phyloP scores from a whole-genome alignment of 169 alveolate genomes.

The Perkinsus chesapeaki region DNA sequence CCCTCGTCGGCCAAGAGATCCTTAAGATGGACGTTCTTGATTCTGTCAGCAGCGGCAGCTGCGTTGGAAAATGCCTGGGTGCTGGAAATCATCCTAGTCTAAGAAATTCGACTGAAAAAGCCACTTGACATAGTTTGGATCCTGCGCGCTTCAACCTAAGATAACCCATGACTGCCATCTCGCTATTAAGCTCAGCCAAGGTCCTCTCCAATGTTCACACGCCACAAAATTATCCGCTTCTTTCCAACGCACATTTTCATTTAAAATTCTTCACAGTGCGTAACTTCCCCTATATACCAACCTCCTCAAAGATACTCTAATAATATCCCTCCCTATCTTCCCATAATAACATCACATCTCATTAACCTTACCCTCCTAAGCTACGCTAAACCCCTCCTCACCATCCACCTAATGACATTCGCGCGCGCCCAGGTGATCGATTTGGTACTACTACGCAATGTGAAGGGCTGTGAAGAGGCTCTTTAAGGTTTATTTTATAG shows the following conservation, averaged over 20 bases:
- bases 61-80: background rate
- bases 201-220: background rate
- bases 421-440: background rate
- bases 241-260: background rate
- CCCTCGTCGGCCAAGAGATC: background rate
- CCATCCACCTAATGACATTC: background rate
- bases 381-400: background rate
- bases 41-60: background rate
- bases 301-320: too few relatives aligned
- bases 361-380: too few relatives aligned
- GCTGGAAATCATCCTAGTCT: background rate
- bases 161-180: background rate
- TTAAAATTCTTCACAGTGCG: background rate
- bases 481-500: too few relatives aligned
- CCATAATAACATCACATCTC: too few relatives aligned
- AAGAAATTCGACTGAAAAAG: background rate
- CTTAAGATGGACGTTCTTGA: background rate
- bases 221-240: background rate
- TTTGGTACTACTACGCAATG: background rate
- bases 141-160: background rate
- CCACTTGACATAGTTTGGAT: background rate
- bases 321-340: too few relatives aligned
- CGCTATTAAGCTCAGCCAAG: background rate
- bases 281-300: too few relatives aligned
- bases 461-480: too few relatives aligned